Base-by-base conservation (phyloP, 164 flowering plant genomes). In the Liriodendron chinense region DNA sequence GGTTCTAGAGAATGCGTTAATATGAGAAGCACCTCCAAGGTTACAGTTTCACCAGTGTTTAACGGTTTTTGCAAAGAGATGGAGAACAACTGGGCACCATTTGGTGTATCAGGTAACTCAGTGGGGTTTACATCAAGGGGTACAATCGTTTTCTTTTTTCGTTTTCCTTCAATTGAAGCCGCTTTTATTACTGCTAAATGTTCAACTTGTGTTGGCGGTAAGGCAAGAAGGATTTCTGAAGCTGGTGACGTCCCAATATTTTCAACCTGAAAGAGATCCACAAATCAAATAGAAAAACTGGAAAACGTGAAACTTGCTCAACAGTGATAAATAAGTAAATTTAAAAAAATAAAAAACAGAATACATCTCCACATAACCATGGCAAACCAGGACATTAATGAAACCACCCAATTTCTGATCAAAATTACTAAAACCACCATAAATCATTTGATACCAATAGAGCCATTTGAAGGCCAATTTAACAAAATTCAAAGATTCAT, bases 1-100 rank as follows among this genome's bases (percentile, higher is more conserved):
- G 99, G 98, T 67, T 94, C 93, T 47, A 96, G 86, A 71, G 89
- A 82, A 83, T 84, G 97, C 0, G 99, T 93, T 68, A 91, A 76
- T 47, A 85, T 72, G 69, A 86, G 88, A 47, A 90, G 84, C 69
- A 92, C 86, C 84, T 96, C 99, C 1, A 94, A 62, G 20, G 91
- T 85, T 49, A 83, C 72, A 69, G 85, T 81, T 83, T 88, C 97
- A 77, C 92, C 94, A 9, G 78, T 9, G 1, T 72, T 82, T 63
- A 96, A 80, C 50, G 93, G 88, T 8, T 86, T 90, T 20, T 75
- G 79, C 82, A 96, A 79, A 48, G 88, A 80, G 66, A 92, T 73
- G 26, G 92, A 82, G 71, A 85, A 89, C 78, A 85, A 85, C 53
- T 85, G 83, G 21, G 97, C 76, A 70, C 85, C 94, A 86, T 92